phyloP scores from a whole-genome alignment of 1,284 basidiomycete genomes.

The Trametes sp. region DNA sequence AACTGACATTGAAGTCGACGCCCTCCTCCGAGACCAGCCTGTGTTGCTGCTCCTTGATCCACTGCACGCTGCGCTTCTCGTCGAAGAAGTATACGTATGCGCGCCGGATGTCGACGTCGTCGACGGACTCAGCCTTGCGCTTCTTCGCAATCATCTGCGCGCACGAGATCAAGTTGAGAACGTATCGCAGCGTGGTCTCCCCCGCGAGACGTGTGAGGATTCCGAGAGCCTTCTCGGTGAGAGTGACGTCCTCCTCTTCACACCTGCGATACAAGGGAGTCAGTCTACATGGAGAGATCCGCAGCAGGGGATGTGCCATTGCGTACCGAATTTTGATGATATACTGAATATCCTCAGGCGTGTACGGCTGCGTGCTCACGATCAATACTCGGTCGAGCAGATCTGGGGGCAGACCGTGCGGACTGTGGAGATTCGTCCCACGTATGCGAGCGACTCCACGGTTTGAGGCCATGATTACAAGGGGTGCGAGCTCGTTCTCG shows the following conservation, averaged over 20 bases:
- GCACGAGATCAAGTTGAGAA: slow-evolving; percentile 92
- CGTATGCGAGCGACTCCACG: slow-evolving; percentile 94
- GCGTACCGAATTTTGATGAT: slow-evolving; percentile 92
- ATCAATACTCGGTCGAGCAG: slow-evolving; percentile 95
- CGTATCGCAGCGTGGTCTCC: slow-evolving; percentile 89
- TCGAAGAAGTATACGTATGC: slow-evolving; percentile 95
- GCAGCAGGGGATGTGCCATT: background rate
- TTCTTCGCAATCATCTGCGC: slow-evolving; percentile 85
- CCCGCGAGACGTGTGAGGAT: slow-evolving; percentile 88
- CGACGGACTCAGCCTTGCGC: slow-evolving; percentile 79
- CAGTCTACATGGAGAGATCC: slow-evolving; percentile 8
- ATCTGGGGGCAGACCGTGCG: slow-evolving; percentile 95
- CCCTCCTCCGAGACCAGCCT: slow-evolving; percentile 74
- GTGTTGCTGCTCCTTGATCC: slow-evolving; percentile 88
- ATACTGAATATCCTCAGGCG: slow-evolving; percentile 84
- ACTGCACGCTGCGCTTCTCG: slow-evolving; percentile 93
- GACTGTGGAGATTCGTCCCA: slow-evolving; percentile 93
- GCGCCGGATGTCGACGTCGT: slow-evolving; percentile 83
- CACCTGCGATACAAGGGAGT: slow-evolving; percentile 58
- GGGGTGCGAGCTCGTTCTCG: slow-evolving; percentile 91
- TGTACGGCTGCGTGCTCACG: slow-evolving; percentile 93
- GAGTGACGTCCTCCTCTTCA: slow-evolving; percentile 95
- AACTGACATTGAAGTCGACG: slow-evolving; percentile 40
- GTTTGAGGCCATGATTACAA: slow-evolving; percentile 99
- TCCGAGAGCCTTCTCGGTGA: slow-evolving; percentile 76